Percentiles rank a stretch among this genome's conserved stretches.
These are phyloP conservation scores for Leptographium lundbergii DNA, from an alignment of 2,329 filamentous ascomycete genomes.

Conservation along the genomic window DNA sequence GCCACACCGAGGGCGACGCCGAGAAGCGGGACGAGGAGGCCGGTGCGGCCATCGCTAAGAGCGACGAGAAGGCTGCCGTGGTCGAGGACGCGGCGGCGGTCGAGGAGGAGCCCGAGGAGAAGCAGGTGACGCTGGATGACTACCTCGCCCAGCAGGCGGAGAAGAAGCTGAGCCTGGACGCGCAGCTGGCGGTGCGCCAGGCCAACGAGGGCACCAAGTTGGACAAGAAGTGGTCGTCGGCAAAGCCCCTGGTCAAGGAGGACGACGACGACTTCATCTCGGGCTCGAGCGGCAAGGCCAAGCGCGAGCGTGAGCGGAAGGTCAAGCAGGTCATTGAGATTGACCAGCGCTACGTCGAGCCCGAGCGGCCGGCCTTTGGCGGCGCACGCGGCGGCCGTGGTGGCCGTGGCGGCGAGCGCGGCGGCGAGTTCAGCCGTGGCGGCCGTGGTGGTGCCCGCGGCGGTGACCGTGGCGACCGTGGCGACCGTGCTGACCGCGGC, in stretches of 20 bases:
- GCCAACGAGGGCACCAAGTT: slow-evolving; percentile 81
- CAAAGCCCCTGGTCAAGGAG: slow-evolving; percentile 57
- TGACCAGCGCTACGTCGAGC: slow-evolving; percentile 70
- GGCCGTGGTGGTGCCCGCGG: slow-evolving; percentile 29
- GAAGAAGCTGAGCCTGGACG: slow-evolving; percentile 64
- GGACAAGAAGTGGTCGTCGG: slow-evolving; percentile 87
- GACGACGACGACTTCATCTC: slow-evolving; percentile 68
- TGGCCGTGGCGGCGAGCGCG: slow-evolving; percentile 21
- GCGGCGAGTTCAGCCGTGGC: slow-evolving; percentile 29
- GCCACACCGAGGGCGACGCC: slow-evolving; percentile 64
- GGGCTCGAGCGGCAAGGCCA: slow-evolving; percentile 60
- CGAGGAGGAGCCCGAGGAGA: slow-evolving; percentile 60
- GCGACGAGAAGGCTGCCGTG: slow-evolving; percentile 71
- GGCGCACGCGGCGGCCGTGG: slow-evolving; percentile 30
- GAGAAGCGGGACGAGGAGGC: slow-evolving; percentile 87
- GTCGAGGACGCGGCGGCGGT: slow-evolving; percentile 53
- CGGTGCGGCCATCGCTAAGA: slow-evolving; percentile 76
- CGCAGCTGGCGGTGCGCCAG: slow-evolving; percentile 60
- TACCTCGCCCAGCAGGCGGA: slow-evolving; percentile 63
- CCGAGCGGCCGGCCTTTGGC: slow-evolving; percentile 44
- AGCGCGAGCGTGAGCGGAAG: slow-evolving; percentile 81
- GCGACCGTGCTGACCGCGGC: slow-evolving; percentile 26
- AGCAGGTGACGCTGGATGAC: slow-evolving; percentile 78
- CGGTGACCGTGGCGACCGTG: slow-evolving; percentile 25
- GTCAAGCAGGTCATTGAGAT: slow-evolving; percentile 83